Conservation (phyloP, 192 early-diverging fungal genomes). For the Thamnidium elegans region DNA sequence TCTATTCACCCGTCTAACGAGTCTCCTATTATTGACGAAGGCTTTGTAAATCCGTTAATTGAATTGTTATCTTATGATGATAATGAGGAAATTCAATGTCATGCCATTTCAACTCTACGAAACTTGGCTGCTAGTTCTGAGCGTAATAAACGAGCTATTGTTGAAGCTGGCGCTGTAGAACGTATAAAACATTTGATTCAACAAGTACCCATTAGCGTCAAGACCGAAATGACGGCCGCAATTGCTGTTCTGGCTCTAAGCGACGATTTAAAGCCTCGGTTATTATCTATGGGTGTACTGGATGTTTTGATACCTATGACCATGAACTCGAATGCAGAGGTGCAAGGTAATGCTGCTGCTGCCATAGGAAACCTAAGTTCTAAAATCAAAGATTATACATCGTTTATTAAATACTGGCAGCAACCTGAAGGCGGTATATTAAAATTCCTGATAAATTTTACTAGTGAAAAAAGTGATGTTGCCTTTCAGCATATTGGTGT, state of each 20-base stretch:
- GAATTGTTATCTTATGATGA: conserved; percentile 62
- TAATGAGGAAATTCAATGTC: conserved; percentile 83
- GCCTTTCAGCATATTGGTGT: conserved; percentile 79
- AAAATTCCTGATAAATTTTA: conserved; percentile 62
- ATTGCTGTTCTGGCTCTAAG: conserved; percentile 78
- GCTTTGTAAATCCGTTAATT: conserved; percentile 68
- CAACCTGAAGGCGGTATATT: conserved; percentile 55
- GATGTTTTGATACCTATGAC: conserved; percentile 68
- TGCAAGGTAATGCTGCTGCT: conserved; percentile 75
- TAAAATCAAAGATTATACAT: conserved; percentile 57
- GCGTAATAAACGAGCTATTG: conserved; percentile 70
- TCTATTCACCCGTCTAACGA: conserved; percentile 87
- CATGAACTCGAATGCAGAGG: conserved; percentile 50
- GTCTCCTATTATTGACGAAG: conserved; percentile 78
- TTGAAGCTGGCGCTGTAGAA: conserved; percentile 74
- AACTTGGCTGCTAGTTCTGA: conserved; percentile 80
- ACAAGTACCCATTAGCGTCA: conserved; percentile 54
- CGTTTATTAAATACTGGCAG: conserved; percentile 67
- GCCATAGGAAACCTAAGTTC: conserved; percentile 73
- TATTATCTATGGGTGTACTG: conserved; percentile 58
- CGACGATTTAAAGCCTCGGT: conserved; percentile 65
- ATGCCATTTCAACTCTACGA: conserved; percentile 79
- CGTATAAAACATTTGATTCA: conserved; percentile 60
- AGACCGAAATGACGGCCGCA: conserved; percentile 80
- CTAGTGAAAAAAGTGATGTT: conserved; percentile 58